Evolutionary conservation across 345 rosid species (phyloP).

Genomic region (Bruguiera sexangula): DNA sequence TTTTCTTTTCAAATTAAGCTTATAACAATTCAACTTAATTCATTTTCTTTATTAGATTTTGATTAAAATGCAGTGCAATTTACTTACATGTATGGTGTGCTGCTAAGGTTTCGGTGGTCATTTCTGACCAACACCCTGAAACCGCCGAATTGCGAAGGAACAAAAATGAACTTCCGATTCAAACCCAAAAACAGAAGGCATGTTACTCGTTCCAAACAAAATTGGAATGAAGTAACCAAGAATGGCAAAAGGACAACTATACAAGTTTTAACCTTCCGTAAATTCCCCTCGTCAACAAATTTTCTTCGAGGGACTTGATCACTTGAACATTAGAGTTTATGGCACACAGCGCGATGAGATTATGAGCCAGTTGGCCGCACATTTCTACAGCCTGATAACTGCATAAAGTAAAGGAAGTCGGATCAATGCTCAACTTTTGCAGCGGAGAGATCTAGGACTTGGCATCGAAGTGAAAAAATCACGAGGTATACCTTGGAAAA

Average conservation of each 20-base stretch:
- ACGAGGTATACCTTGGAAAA: background rate
- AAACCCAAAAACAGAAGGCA: too few relatives aligned
- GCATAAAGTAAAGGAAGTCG: constrained; percentile 28
- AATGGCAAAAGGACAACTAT: background rate
- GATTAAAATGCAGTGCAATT: too few relatives aligned
- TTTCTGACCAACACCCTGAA: too few relatives aligned
- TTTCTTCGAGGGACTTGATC: constrained; percentile 77
- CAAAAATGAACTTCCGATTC: too few relatives aligned
- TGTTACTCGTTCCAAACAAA: background rate
- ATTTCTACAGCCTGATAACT: constrained; percentile 79
- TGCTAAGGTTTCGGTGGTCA: too few relatives aligned
- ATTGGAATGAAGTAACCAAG: background rate
- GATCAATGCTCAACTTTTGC: constrained; percentile 10
- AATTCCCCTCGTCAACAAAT: constrained; percentile 94
- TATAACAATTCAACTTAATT: too few relatives aligned
- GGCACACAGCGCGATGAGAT: constrained; percentile 37
- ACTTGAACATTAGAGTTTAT: constrained; percentile 69
- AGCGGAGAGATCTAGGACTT: constrained; percentile 12
- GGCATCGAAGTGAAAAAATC: background rate
- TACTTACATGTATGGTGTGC: too few relatives aligned
- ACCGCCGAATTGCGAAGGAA: too few relatives aligned
- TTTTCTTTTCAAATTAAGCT: too few relatives aligned
- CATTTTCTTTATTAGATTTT: too few relatives aligned
- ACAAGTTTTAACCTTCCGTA: constrained; percentile 63
- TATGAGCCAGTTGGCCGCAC: constrained; percentile 53